These are phyloP conservation scores for Hippophae tibetana DNA, from an alignment of 306 rosid genomes.

Conservation along the genomic window DNA sequence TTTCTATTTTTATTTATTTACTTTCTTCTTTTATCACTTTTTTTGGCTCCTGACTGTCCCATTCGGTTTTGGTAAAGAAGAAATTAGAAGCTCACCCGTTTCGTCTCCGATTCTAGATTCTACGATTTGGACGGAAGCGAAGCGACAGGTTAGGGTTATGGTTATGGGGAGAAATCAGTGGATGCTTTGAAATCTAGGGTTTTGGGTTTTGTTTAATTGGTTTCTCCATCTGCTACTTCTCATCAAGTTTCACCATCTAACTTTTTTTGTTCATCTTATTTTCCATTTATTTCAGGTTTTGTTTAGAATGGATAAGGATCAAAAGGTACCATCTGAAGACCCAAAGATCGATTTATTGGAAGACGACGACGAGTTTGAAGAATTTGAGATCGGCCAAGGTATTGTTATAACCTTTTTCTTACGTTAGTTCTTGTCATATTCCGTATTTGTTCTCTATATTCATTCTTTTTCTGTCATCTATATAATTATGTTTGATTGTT, in stretches of 20 bases:
- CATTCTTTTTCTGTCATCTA: no score
- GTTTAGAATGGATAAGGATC: conserved; percentile 26
- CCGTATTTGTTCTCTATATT: not conserved
- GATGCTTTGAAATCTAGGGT: not conserved
- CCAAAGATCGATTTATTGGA: conserved; percentile 34
- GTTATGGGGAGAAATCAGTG: no score
- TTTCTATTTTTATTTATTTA: no score
- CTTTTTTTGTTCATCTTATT: not conserved
- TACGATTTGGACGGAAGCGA: no score
- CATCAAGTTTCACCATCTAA: not conserved
- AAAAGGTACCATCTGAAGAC: conserved; percentile 27
- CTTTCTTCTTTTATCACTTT: no score
- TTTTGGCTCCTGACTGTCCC: no score
- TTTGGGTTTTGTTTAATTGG: not conserved
- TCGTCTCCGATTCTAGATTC: no score
- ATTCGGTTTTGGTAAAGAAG: no score
- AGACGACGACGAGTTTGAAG: conserved; percentile 37
- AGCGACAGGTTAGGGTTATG: no score
- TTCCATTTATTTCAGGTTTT: not conserved
- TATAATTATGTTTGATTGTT: no score
- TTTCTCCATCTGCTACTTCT: not conserved
- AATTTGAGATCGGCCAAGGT: conserved; percentile 31
- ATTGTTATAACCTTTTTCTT: not conserved
- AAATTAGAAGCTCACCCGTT: no score
- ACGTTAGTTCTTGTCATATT: not conserved